Base-by-base conservation (phyloP, 169 alveolate genomes). In the Eimeria tenella region DNA sequence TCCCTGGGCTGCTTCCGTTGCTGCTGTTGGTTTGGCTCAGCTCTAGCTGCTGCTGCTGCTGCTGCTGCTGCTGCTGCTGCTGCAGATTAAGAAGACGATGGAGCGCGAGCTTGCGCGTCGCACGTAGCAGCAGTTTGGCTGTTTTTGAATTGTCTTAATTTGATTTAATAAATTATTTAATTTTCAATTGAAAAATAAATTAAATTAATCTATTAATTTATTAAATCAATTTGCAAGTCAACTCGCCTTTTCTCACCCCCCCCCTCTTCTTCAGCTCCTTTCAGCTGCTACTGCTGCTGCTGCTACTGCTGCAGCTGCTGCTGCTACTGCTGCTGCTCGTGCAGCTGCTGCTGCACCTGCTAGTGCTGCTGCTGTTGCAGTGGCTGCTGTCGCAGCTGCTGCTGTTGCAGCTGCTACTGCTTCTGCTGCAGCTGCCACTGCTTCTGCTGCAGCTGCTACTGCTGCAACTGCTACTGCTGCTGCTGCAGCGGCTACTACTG, bases 11-110 rank as follows among this genome's bases (percentile, higher is more conserved):
- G n/a, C n/a, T n/a, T n/a, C n/a, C 11, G 65, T 9, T 56, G 65
- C 65, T 56, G 65, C 65, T 56, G 65, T 56, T 56, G 7, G 65
- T 56, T 56, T 11, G 65, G 19, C 11, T 7, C 65, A 56, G 65
- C 7, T 56, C n/a, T n/a, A n/a, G n/a, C n/a, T n/a, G n/a, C n/a
- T n/a, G n/a, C 6, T 62, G 73, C 73, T 62, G 73, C 73, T 62
- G 73, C 73, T 62, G 73, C n/a, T 62, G 73, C 73, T 62, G 73
- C 73, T 62, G n/a, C 31, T 19, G n/a, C 11, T 19, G 73, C 73
- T 4, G n/a, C 73, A 4, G 73, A 62, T 4, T 19, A 19, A 62
- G 73, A 7, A 62, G 73, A 7, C 6, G 73, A 10, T 7, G 6
- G 73, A 62, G 73, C 15, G 5, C 73, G 73, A n/a, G 50, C 4